These are phyloP conservation scores for Hygrophorus russula DNA, from an alignment of 768 basidiomycete species.

Conservation along the genomic window DNA sequence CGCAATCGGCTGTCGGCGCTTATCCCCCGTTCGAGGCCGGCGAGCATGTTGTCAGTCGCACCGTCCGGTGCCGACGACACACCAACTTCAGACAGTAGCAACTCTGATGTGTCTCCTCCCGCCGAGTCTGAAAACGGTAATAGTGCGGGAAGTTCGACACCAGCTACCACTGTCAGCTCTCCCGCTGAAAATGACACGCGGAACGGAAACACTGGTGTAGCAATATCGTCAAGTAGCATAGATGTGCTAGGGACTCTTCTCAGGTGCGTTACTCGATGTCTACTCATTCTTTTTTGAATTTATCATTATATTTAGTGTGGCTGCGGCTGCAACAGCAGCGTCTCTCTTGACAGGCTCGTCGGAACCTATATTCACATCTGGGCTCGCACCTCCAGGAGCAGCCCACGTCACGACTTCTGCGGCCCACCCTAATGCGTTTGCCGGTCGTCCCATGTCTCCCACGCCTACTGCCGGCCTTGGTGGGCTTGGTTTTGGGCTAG, in stretches of 20 bases:
- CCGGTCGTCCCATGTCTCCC: conserved; percentile 23
- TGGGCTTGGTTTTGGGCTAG: conserved; percentile 4
- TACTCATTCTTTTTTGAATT: conserved; percentile 4
- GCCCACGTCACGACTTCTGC: conserved; percentile 17
- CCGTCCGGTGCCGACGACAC: neutral
- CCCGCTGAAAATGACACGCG: conserved; percentile 8
- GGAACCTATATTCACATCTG: conserved; percentile 50
- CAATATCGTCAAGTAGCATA: conserved; percentile 62
- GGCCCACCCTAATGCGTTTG: conserved; percentile 23
- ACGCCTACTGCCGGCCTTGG: conserved; percentile 32
- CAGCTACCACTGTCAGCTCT: conserved; percentile 8
- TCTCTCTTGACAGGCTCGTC: conserved; percentile 70
- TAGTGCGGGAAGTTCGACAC: neutral
- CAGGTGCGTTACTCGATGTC: conserved; percentile 35
- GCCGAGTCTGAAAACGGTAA: neutral
- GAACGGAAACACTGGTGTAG: conserved; percentile 9
- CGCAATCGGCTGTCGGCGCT: conserved; percentile 19
- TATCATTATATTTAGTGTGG: conserved; percentile 40
- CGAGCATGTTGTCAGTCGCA: conserved; percentile 9
- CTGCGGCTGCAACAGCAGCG: conserved; percentile 86
- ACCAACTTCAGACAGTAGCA: too few relatives aligned
- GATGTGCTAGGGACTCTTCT: conserved; percentile 77
- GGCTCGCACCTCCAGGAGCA: conserved; percentile 29
- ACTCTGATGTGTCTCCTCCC: neutral
- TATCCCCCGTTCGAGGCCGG: conserved; percentile 25